A percentile compares a stretch with the other conserved stretches of the same genome.
These are phyloP conservation scores for Phragmites australis DNA, from an alignment of 176 grass and related monocot species.

Conservation along the genomic window DNA sequence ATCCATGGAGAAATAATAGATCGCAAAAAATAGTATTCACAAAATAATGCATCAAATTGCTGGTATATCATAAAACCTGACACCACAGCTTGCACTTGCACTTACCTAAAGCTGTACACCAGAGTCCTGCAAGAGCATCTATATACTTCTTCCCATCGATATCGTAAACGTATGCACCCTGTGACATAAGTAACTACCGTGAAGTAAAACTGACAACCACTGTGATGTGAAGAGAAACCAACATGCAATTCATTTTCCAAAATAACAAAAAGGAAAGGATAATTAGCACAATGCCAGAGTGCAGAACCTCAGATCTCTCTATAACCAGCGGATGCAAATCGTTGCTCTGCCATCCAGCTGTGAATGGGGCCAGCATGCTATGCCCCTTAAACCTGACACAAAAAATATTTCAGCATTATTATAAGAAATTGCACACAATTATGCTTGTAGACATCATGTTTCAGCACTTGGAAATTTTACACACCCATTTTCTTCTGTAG, in stretches of 20 bases:
- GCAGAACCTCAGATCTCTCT: slow-evolving; percentile 81
- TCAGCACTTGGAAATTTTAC: not conserved
- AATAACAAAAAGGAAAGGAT: not conserved
- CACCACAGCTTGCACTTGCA: not conserved
- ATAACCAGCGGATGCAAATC: slow-evolving; percentile 83
- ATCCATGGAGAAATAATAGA: too few species aligned
- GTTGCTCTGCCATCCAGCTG: slow-evolving; percentile 91
- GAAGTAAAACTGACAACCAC: not conserved
- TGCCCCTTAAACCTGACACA: slow-evolving; percentile 82
- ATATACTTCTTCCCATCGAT: slow-evolving; percentile 88
- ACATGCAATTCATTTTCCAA: not conserved
- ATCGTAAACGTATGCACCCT: slow-evolving; percentile 95
- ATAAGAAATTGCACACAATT: not conserved
- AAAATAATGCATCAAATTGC: not conserved
- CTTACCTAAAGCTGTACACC: slow-evolving; percentile 92
- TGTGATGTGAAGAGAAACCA: not conserved
- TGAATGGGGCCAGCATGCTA: slow-evolving; percentile 93
- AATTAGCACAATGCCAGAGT: not conserved
- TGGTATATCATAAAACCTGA: not conserved
- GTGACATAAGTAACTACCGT: not conserved
- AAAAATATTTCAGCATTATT: not conserved
- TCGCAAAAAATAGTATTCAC: not conserved
- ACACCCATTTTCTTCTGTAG: slow-evolving; percentile 68
- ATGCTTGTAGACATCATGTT: not conserved
- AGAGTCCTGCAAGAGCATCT: slow-evolving; percentile 91